A percentile compares a stretch with the other conserved stretches of the same genome.
Conservation (phyloP, 2,329 filamentous ascomycete species). For the Rhynchosporium secalis region DNA sequence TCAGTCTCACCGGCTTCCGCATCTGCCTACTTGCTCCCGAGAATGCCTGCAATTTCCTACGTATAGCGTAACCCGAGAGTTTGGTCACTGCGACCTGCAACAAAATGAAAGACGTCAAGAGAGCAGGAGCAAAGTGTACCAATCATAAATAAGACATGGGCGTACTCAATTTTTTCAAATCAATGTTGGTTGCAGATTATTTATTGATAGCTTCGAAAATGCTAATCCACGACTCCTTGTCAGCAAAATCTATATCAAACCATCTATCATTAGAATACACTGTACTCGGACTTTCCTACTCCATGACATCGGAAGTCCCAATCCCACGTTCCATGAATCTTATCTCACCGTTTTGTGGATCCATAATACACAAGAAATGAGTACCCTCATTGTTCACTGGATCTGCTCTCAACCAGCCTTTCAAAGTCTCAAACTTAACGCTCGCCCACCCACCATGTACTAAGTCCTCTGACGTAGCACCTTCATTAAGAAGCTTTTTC, state of each 20-base stretch:
- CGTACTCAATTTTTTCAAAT: too few species aligned
- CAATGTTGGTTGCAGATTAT: too few species aligned
- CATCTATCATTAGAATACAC: too few species aligned
- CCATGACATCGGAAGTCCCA: neutral
- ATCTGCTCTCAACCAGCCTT: constrained; percentile 50
- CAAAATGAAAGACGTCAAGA: neutral
- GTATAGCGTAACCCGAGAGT: neutral
- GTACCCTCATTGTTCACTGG: constrained; percentile 58
- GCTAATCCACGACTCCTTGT: too few species aligned
- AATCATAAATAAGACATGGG: too few species aligned
- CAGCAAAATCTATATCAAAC: too few species aligned
- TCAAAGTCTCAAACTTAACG: constrained; percentile 41
- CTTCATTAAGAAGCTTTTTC: constrained; percentile 17
- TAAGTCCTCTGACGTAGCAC: constrained; percentile 16
- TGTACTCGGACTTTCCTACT: neutral
- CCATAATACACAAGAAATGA: constrained; percentile 59
- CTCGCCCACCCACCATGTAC: constrained; percentile 25
- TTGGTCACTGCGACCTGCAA: neutral
- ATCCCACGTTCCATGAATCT: constrained; percentile 43
- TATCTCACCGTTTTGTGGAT: constrained; percentile 50
- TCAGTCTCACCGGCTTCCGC: neutral
- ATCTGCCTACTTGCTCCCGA: neutral
- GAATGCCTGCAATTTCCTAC: neutral
- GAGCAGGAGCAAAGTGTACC: neutral
- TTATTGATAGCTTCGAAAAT: too few species aligned